A percentile compares a stretch with the other conserved stretches of the same genome.
Evolutionary conservation across 176 grass and related monocot species (phyloP).

Genomic region (Oryza australiensis): DNA sequence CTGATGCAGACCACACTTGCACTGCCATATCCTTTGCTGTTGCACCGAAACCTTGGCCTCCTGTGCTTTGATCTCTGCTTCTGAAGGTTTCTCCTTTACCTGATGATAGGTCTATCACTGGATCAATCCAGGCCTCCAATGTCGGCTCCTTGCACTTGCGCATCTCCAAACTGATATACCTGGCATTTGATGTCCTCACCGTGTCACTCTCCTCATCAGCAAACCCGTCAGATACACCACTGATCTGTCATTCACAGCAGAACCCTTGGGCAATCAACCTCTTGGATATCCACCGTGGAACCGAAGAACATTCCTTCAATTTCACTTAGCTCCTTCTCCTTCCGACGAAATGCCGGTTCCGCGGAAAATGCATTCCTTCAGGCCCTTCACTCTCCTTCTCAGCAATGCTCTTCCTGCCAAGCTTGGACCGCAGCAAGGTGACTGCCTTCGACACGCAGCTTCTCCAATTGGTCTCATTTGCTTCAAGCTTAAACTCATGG

Average conservation of each 20-base stretch:
- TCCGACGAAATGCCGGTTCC: constrained; percentile 83
- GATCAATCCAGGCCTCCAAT: constrained; percentile 95
- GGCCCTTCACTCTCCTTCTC: constrained; percentile 60
- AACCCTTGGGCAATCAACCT: constrained; percentile 65
- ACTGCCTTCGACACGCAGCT: constrained; percentile 71
- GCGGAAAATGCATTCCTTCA: constrained; percentile 67
- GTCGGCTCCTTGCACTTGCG: constrained; percentile 94
- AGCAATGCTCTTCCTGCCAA: constrained; percentile 80
- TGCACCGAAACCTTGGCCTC: constrained; percentile 68
- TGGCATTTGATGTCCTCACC: constrained; percentile 57
- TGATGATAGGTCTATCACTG: constrained; percentile 70
- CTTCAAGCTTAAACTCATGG: constrained; percentile 85
- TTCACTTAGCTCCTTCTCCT: constrained; percentile 94
- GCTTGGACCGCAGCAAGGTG: constrained; percentile 61
- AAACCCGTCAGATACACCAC: constrained; percentile 80
- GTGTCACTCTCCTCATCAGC: constrained; percentile 90
- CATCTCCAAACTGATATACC: constrained; percentile 86
- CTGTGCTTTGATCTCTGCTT: constrained; percentile 81
- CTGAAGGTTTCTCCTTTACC: constrained; percentile 73
- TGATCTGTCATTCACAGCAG: constrained; percentile 57
- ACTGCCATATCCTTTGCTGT: constrained; percentile 52
- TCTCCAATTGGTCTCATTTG: constrained; percentile 85
- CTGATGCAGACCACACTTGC: constrained; percentile 69
- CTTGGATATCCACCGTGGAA: constrained; percentile 62
- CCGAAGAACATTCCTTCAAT: constrained; percentile 83